Evolutionary conservation across 1,284 basidiomycete species (phyloP), one percentile per base, ranked within the genome.

Genomic region (Omphalotus olearius): DNA sequence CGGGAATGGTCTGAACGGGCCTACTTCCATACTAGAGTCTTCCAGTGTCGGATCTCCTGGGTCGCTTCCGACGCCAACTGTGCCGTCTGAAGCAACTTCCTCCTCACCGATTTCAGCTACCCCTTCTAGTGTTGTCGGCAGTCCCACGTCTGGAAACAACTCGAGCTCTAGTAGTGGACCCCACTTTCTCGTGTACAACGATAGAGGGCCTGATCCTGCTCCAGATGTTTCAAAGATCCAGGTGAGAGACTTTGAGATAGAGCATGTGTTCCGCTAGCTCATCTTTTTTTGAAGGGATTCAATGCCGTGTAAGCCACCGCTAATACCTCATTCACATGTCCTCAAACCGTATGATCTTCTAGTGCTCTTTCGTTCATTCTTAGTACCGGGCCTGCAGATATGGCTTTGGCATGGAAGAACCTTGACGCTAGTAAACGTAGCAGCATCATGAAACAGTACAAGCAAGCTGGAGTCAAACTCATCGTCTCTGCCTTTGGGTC

Each of bases 401-500:
- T 75, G 52, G 55, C 17, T 30, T 11, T 46, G 48, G 50, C 50
- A 28, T 55, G 54, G 54, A 44, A 52, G 36, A 49, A 30, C 18
- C 26, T 55, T 6, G 40, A 39, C 18, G 41, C 54, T 14, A 50
- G 18, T 7, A n/a, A 52, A 33, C 38, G 50, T 60, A 52, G 61
- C 14, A 53, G 61, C 41, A 64, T 75, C 62, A 67, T 75, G 47
- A 60, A 68, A 2, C 60, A 72, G 41, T 79, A 79, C 57, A 62
- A 65, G 13, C 64, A 64, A 14, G 77, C 75, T 0, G 76, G 74
- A 2, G 71, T 78, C 56, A 75, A 71, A 51, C 61, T 79, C 38
- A 65, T 78, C 23, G 75, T 78, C 11, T 73, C 75, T 16, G 71
- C 65, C 7, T 79, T 79, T 50, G 79, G 80, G 5, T 68, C 74